Base-by-base conservation (phyloP, 352 stramenopile genomes). In the Phytopythium mirpurense region DNA sequence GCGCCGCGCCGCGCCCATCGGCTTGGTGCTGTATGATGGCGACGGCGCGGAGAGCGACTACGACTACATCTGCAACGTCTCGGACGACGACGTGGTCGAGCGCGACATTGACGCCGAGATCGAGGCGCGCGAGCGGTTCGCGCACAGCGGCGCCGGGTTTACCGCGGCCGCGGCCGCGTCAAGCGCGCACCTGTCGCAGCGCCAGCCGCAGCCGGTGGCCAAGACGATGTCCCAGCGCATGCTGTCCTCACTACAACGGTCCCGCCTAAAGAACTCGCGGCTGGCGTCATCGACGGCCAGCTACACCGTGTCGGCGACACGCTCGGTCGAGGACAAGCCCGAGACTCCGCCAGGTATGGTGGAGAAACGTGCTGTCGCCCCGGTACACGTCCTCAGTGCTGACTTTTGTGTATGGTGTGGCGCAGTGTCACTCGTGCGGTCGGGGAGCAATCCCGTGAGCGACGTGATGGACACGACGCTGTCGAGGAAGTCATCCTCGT, bases 21-120 rank as follows among this genome's bases (percentile, higher is more conserved):
- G 58, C 9, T 18, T 68, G 27, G 38, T 57, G 3, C 36, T 55
- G 29, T 61, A 63, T 51, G 58, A 68, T 41, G 53, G 62, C 23
- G 57, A 63, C n/a, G 58, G 61, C 36, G 51, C 56, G 29, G 65
- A 65, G 19, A 70, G 68, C 40, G 61, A 67, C 37, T 56, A 55
- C 50, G 64, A 70, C 57, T 70, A 76, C 32, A 62, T 74, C 23
- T 67, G 57, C 68, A 82, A 76, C 54, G 71, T 78, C 29, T 86
- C 74, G 43, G 72, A 82, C 51, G 77, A 85, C 56, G 74, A 85
- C 48, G 68, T 78, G 16, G 58, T 84, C 24, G 76, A 90, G 62
- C 68, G 79, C 14, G 79, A 88, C 52, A 84, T 86, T 16, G 79
- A 90, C 65, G 53, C 82, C 29, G 76, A 88, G 57, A 90, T 90